A percentile compares a stretch with the other conserved stretches of the same genome.
Evolutionary conservation across 2,329 filamentous ascomycete species (phyloP).

Genomic region (Harringtonia aguacate): DNA sequence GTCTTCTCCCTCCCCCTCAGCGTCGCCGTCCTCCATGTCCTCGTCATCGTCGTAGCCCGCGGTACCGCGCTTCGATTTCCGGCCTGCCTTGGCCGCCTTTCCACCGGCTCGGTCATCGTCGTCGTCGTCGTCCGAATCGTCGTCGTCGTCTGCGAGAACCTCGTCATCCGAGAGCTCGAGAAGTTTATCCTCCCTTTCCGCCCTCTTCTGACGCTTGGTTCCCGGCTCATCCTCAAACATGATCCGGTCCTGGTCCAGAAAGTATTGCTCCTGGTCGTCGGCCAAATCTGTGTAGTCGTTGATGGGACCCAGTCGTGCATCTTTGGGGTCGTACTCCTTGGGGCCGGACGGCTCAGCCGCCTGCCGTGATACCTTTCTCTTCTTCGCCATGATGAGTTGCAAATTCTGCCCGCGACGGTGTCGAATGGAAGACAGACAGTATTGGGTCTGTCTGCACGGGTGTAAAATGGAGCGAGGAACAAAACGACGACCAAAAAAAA

Average conservation of each 20-base stretch:
- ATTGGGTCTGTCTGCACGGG: too few species aligned
- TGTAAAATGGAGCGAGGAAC: too few species aligned
- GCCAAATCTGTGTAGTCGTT: slow-evolving; percentile 73
- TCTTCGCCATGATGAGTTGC: slow-evolving; percentile 45
- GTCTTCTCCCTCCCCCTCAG: slow-evolving; percentile 42
- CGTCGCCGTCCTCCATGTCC: slow-evolving; percentile 37
- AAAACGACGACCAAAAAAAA: too few species aligned
- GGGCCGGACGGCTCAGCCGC: slow-evolving; percentile 35
- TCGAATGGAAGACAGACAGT: too few species aligned
- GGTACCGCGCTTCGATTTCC: too few species aligned
- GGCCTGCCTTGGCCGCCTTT: too few species aligned
- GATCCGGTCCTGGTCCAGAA: slow-evolving; percentile 76
- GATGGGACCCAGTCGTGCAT: slow-evolving; percentile 49
- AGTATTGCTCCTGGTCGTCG: slow-evolving; percentile 90
- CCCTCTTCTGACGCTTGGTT: slow-evolving; percentile 64
- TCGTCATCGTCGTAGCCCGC: too few species aligned
- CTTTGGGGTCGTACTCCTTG: slow-evolving; percentile 41
- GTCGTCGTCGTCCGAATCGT: slow-evolving; percentile 47
- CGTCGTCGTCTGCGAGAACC: slow-evolving; percentile 23
- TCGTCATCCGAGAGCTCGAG: slow-evolving; percentile 54
- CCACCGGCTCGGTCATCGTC: too few species aligned
- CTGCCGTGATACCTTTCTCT: slow-evolving; percentile 57
- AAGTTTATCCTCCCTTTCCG: slow-evolving; percentile 45
- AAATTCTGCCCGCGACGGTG: too few species aligned
- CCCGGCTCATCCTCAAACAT: slow-evolving; percentile 71